Evolutionary conservation across 495 filamentous ascomycete species (phyloP).

Genomic region (Cercophora samala): DNA sequence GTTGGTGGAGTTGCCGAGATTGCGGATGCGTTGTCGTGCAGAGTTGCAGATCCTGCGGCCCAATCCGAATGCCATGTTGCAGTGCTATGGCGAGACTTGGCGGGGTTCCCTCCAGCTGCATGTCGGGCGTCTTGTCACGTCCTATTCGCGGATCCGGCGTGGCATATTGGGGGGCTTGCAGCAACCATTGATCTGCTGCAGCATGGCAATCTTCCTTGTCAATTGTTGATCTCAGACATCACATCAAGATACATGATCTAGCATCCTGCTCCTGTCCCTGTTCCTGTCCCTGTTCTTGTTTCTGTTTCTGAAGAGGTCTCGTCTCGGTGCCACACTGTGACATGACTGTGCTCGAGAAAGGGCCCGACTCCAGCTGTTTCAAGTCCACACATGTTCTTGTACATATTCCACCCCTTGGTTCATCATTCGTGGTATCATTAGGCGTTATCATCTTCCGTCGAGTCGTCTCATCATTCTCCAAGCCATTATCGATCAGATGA

Average conservation of each 20-base stretch:
- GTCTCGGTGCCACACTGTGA: not conserved
- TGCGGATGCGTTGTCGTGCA: conserved; percentile 2
- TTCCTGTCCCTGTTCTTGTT: too few species aligned
- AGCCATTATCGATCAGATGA: not conserved
- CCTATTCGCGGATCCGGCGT: not conserved
- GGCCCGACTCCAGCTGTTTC: not conserved
- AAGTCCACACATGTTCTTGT: not conserved
- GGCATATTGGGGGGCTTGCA: conserved; percentile 6
- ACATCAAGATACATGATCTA: not conserved
- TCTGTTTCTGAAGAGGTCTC: not conserved
- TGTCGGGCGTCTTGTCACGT: not conserved
- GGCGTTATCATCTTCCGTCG: not conserved
- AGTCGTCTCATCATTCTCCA: not conserved
- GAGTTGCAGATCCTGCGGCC: not conserved
- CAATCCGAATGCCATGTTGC: conserved; percentile 1
- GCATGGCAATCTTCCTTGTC: conserved; percentile 2
- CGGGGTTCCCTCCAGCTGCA: not conserved
- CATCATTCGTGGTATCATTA: not conserved
- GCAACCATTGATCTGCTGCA: conserved; percentile 1
- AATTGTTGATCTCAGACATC: not conserved
- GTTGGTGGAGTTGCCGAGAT: not conserved
- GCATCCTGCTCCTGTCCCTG: not conserved
- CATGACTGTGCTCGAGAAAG: not conserved
- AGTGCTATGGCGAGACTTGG: conserved; percentile 1
- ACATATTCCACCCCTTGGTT: not conserved